Percentiles rank a stretch among this genome's conserved stretches.
phyloP scores from a whole-genome alignment of 1,284 basidiomycete species.

The Austropuccinia psidii region DNA sequence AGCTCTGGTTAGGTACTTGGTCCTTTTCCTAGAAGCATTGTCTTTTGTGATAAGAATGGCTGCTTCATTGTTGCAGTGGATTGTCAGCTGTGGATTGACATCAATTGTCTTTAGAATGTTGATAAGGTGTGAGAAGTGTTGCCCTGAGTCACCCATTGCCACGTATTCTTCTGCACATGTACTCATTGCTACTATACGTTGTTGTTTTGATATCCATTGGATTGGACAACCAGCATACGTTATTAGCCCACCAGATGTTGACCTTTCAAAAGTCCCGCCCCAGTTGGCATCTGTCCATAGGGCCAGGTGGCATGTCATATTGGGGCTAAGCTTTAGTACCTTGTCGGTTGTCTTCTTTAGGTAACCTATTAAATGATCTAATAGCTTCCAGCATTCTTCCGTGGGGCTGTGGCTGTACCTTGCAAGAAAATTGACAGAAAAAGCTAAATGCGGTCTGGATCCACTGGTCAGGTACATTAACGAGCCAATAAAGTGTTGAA shows the following conservation, averaged over 20 bases:
- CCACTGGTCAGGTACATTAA: background rate
- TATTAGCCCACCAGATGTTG: background rate
- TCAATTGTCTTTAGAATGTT: background rate
- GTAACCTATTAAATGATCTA: background rate
- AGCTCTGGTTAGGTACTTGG: background rate
- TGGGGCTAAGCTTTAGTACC: background rate
- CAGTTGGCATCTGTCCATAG: slow-evolving; percentile 3
- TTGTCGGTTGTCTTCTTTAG: background rate
- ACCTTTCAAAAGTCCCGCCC: background rate
- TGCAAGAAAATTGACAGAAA: background rate
- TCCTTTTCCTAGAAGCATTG: slow-evolving; percentile 3
- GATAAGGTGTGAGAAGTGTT: background rate
- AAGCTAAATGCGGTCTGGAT: background rate
- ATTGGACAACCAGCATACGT: background rate
- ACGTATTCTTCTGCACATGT: no score
- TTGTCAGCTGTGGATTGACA: background rate
- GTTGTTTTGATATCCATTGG: background rate
- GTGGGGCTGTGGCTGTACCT: background rate
- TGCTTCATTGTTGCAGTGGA: background rate
- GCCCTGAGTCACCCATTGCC: no score
- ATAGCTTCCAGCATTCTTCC: background rate
- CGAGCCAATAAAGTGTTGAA: background rate
- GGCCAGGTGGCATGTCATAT: background rate
- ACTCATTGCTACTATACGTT: background rate
- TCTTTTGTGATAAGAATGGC: background rate